These are phyloP conservation scores for Penicillium alfredii DNA, from an alignment of 495 filamentous ascomycete genomes.

Conservation along the genomic window DNA sequence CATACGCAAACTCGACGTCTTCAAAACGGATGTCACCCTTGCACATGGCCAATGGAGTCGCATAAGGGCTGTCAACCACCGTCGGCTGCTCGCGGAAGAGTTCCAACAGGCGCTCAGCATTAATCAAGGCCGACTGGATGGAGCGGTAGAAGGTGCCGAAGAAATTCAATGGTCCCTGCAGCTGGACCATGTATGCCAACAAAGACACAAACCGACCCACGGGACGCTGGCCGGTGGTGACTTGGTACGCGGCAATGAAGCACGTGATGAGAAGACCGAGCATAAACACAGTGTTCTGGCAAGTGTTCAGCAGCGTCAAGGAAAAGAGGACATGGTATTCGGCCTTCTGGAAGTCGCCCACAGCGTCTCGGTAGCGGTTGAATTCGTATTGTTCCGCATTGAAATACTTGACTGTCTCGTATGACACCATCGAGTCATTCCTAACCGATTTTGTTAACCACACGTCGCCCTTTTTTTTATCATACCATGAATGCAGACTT, in stretches of 20 bases:
- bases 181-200: constrained; percentile 84
- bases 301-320: constrained; percentile 87
- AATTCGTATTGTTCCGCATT: constrained; percentile 95
- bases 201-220: constrained; percentile 78
- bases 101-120: constrained; percentile 89
- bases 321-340: constrained; percentile 87
- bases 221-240: constrained; percentile 60
- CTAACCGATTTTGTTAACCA: constrained; percentile 29
- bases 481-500: constrained; percentile 6
- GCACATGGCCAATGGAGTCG: constrained; percentile 53
- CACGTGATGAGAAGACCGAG: constrained; percentile 76
- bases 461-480: not conserved
- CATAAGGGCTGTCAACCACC: constrained; percentile 63
- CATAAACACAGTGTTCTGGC: constrained; percentile 91
- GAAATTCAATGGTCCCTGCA: constrained; percentile 91
- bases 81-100: constrained; percentile 93
- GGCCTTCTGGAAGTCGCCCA: constrained; percentile 73
- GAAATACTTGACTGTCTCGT: constrained; percentile 99
- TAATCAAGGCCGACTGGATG: constrained; percentile 95
- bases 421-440: constrained; percentile 96
- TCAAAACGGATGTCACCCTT: constrained; percentile 78
- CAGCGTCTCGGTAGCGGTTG: constrained; percentile 71
- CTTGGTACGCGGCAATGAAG: constrained; percentile 85
- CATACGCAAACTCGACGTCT: constrained; percentile 86
- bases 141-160: constrained; percentile 97